phyloP scores from a whole-genome alignment of 257 asterid species.

The Gentiana straminea region DNA sequence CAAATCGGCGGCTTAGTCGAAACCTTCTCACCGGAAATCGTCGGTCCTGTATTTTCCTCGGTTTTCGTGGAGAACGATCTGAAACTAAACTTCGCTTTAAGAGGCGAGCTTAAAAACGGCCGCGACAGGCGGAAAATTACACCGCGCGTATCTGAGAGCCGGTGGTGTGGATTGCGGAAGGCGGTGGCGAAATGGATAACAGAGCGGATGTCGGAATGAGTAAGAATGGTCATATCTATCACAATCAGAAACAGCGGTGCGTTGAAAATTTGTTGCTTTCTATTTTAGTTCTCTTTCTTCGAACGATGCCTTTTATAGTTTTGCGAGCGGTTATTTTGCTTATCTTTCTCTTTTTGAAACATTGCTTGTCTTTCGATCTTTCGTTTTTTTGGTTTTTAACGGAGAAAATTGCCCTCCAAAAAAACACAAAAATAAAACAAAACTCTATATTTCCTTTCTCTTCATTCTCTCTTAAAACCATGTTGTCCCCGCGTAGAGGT shows the following conservation, averaged over 20 bases:
- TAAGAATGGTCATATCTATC: not conserved
- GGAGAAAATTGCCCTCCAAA: too few relatives aligned
- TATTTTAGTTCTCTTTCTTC: too few relatives aligned
- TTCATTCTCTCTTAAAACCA: too few relatives aligned
- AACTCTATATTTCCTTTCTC: too few relatives aligned
- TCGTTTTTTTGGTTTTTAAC: too few relatives aligned
- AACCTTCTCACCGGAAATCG: constrained; percentile 25
- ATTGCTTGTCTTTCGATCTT: too few relatives aligned
- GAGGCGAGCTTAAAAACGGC: constrained; percentile 12
- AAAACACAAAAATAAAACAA: too few relatives aligned
- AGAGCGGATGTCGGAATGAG: constrained; percentile 49
- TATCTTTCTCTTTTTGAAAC: too few relatives aligned
- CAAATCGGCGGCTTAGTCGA: constrained; percentile 58
- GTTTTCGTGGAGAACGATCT: constrained; percentile 43
- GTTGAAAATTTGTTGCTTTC: not conserved
- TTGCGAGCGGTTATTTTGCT: too few relatives aligned
- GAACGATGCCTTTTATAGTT: too few relatives aligned
- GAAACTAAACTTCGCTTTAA: constrained; percentile 12
- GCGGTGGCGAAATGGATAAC: constrained; percentile 58
- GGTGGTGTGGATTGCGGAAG: constrained; percentile 34
- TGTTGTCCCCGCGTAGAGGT: too few relatives aligned
- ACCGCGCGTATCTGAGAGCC: constrained; percentile 24
- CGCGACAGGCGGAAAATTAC: constrained; percentile 30
- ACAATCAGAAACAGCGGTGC: not conserved
- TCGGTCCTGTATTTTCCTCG: constrained; percentile 1